Evolutionary conservation across 306 rosid species (phyloP).

Genomic region (Quillaja saponaria): DNA sequence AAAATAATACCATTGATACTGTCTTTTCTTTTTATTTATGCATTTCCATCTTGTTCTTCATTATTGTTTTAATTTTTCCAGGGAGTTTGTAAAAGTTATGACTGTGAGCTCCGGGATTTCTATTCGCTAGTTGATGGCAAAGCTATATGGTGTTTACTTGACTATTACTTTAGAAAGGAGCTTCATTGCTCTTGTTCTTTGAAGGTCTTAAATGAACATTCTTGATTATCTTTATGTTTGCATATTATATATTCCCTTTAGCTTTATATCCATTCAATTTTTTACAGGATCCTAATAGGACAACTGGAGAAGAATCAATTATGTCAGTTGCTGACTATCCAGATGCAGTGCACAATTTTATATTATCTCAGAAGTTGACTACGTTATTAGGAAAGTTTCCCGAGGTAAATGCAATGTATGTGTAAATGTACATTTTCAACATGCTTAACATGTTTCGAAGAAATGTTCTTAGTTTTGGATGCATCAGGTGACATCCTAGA

Average conservation of each 20-base stretch:
- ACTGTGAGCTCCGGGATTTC: slow-evolving; percentile 52
- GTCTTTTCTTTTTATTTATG: too few relatives aligned
- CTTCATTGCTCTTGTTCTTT: slow-evolving; percentile 57
- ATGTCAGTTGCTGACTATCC: slow-evolving; percentile 62
- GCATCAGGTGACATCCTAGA: too few relatives aligned
- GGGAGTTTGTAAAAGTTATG: slow-evolving; percentile 78
- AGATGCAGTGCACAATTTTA: slow-evolving; percentile 84
- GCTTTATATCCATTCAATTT: slow-evolving; percentile 20
- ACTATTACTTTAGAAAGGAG: slow-evolving; percentile 81
- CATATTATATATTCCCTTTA: slow-evolving; percentile 9
- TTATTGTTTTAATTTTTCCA: slow-evolving; percentile 26
- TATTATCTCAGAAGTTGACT: slow-evolving; percentile 76
- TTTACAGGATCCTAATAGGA: slow-evolving; percentile 53
- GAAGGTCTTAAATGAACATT: slow-evolving; percentile 52
- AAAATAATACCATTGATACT: too few relatives aligned
- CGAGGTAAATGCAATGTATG: slow-evolving; percentile 54
- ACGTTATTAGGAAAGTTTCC: slow-evolving; percentile 84
- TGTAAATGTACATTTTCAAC: slow-evolving; percentile 4
- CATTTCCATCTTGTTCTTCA: slow-evolving; percentile 7
- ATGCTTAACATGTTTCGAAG: slow-evolving; percentile 12
- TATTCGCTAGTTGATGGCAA: slow-evolving; percentile 85
- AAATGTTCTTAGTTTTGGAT: slow-evolving; percentile 2
- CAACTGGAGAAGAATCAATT: slow-evolving; percentile 60
- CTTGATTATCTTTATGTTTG: slow-evolving; percentile 18
- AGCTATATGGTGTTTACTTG: slow-evolving; percentile 97